These are phyloP conservation scores for Aspergillus hancockii DNA, from an alignment of 495 filamentous ascomycete genomes.

Conservation along the genomic window DNA sequence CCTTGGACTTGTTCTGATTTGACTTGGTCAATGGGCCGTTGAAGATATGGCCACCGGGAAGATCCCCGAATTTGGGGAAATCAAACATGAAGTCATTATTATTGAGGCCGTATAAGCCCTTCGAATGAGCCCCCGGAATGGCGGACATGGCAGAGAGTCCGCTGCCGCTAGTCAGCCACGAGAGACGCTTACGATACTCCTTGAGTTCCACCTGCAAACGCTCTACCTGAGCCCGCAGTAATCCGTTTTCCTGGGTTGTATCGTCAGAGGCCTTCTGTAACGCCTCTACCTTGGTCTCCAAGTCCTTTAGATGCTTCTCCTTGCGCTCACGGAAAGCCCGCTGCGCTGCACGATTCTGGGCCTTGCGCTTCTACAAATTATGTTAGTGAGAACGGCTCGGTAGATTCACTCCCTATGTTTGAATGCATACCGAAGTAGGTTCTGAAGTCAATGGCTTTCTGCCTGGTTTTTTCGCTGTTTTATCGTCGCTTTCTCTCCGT, in stretches of 20 bases:
- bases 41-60: conserved; percentile 65
- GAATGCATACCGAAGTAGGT: conserved; percentile 80
- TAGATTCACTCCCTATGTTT: neutral
- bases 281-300: conserved; percentile 92
- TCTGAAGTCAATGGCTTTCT: conserved; percentile 94
- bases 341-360: conserved; percentile 96
- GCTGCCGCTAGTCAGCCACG: conserved; percentile 54
- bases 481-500: conserved; percentile 75
- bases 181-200: conserved; percentile 86
- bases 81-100: conserved; percentile 90
- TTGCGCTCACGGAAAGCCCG: conserved; percentile 97
- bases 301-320: conserved; percentile 93
- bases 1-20: conserved; percentile 33
- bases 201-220: conserved; percentile 80
- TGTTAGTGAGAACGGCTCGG: conserved; percentile 40
- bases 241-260: conserved; percentile 81
- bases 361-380: conserved; percentile 85
- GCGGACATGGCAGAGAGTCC: conserved; percentile 52
- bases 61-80: conserved; percentile 86
- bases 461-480: conserved; percentile 88
- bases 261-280: conserved; percentile 84
- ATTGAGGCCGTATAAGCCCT: conserved; percentile 51
- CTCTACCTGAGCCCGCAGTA: conserved; percentile 83
- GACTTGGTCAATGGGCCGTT: conserved; percentile 41
- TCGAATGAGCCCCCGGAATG: conserved; percentile 37